Base-by-base conservation (phyloP, 2,329 filamentous ascomycete genomes). In the Pezicula neosporulosa region DNA sequence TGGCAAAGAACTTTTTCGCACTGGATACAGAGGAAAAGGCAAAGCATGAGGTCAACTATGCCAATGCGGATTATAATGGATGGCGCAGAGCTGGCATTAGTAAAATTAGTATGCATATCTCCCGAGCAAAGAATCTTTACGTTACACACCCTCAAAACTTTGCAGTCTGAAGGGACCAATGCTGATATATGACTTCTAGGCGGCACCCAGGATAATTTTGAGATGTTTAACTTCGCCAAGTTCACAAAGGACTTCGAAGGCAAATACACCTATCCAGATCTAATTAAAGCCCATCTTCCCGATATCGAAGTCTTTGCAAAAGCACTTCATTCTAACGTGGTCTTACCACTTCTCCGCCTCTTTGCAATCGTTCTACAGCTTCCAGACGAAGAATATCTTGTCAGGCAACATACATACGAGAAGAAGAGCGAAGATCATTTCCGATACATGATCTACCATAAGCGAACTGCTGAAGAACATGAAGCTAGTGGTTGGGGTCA, bases 281-380 rank as follows among this genome's bases (percentile, higher is more conserved):
- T 81, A 0, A 62, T 85, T 0, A 61, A 74, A 18, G 71, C 76
- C 0, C 68, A 81, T 50, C 71, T 78, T 8, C 60, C 72, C 0
- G 77, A 83, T 53, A 82, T 86, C 48, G 80, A 85, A 57, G 54
- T 58, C 0, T 85, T 86, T 61, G 54, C 39, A 3, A 27, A 44
- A 43, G 64, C 72, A 28, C 68, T 74, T 13, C 81, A 85, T 49
- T 68, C 76, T 1, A 76, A 82, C 39, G 74, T 85, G 2, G 75
- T 85, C 0, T 69, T 78, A 4, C 77, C 77, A 24, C 70, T 87
- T 0, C 74, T 85, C 9, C 74, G 76, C 1, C 75, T 86, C 2
- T 82, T 86, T 48, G 82, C 83, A 5, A 74, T 84, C 35, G 71
- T 85, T 0, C 72, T 86, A 0, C 74, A 86, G 58, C 69, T 87